Evolutionary conservation across 106 monocot genomes (phyloP), one percentile per base, ranked within the genome.

Genomic region (Platanthera guangdongensis): DNA sequence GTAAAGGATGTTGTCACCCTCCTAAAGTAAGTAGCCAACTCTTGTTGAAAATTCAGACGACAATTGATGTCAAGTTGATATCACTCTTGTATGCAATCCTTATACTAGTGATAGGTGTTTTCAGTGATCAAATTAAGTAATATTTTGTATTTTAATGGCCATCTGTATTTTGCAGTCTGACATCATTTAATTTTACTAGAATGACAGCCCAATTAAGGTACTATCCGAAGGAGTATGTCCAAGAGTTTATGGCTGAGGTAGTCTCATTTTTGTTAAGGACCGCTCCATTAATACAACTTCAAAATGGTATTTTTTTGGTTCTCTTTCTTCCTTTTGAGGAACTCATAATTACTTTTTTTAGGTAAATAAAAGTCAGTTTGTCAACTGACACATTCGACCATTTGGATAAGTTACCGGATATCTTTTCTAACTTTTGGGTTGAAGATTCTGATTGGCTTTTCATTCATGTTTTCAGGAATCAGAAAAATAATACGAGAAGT

Each of bases 251-350:
- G 94, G 91, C 97, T 47, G 94, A 94, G 64, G 80, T 89, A 22
- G 70, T 99, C 74, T 94, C 97, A 16, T 92, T 94, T 85, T 79
- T 94, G 81, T 64, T 99, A 49, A 91, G 97, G 81, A 99, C 86
- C 82, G 83, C 89, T 77, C 80, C 89, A 73, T 54, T 32, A 18
- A 68, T 76, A 14, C 86, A 99, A 85, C 85, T 92, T 57, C 73
- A 15, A 39, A 85, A 85, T 85, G 97, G 97, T 99, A 86, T 50
- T 12, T 49, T 3, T 18, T 71, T 25, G 25, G 6, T n/a, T 71
- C 6, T 47, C n/a, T 71, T 71, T 49, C 18, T 49, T 71, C 15
- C 71, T 50, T 6, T 9, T 48, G 12, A 68, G 18, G 32, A 71
- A 48, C 49, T 7, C 50, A 50, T 64, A 64, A 30, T 64, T 64